Base-by-base conservation (phyloP, 768 basidiomycete genomes). In the Neoboletus subvelutipes region DNA sequence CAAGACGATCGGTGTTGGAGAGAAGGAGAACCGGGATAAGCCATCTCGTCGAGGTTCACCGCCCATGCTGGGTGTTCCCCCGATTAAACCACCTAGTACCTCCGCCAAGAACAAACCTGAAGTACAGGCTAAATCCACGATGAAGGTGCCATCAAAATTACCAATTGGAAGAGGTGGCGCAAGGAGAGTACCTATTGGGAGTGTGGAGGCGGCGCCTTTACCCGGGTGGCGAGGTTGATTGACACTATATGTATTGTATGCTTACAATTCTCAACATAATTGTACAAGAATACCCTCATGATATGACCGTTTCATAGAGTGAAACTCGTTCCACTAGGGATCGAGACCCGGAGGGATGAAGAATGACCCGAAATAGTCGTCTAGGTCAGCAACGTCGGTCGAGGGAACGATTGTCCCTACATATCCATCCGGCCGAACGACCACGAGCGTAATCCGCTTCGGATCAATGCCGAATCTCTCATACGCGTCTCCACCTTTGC, bases 101-200 rank as follows among this genome's bases (percentile, higher is more conserved):
- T 47, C 55, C 11, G 45, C 37, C 24, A 54, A 50, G 50, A 60
- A 42, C 43, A 64, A 62, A 53, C 43, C 55, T n/a, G 65, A 64
- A 18, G 56, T 36, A 1, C 49, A 54, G 0, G 45, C 46, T 4
- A 70, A 59, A 52, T 17, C 48, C 3, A 54, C 45, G 29, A 37
- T 43, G 8, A 69, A 43, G 50, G 24, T 64, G 10, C 54, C 67
- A 39, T 15, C 63, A 12, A 81, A 78, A 49, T 39, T 73, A n/a
- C 72, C 75, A 24, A 58, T 60, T 9, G 62, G 69, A 63, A 76
- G 70, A 57, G 77, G 77, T 29, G 87, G 86, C 7, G 80, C 88
- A 5, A 75, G 87, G 62, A 76, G 87, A 55, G 87, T 90, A 26
- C 84, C 79, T 5, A 73, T 88, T n/a, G 81, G 83, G 58, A 88